A percentile compares a stretch with the other conserved stretches of the same genome.
phyloP scores from a whole-genome alignment of 345 rosid genomes.

The Euclidium syriacum region DNA sequence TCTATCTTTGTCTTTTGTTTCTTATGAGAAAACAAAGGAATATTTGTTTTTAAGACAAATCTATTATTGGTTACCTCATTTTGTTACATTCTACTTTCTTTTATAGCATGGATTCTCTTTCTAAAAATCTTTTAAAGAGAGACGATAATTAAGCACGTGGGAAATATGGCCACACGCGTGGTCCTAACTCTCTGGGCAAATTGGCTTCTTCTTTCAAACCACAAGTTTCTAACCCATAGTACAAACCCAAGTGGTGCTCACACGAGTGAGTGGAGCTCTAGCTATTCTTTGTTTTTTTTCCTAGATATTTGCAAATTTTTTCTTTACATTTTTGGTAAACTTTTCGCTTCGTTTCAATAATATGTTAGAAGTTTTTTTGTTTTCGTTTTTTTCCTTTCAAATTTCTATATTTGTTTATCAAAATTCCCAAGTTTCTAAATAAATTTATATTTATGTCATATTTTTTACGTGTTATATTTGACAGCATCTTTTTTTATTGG shows the following conservation, averaged over 20 bases:
- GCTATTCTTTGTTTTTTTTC: not conserved
- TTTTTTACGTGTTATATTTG: too few relatives aligned
- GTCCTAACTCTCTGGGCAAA: not conserved
- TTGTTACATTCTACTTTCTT: slow-evolving; percentile 1
- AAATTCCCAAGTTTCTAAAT: too few relatives aligned
- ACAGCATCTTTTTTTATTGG: too few relatives aligned
- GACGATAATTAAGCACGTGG: slow-evolving; percentile 4
- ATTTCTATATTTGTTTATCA: too few relatives aligned
- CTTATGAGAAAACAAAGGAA: not conserved
- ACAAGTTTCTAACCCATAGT: not conserved
- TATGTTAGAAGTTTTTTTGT: too few relatives aligned
- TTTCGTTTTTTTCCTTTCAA: too few relatives aligned
- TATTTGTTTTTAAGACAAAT: not conserved
- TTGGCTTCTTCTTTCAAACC: not conserved
- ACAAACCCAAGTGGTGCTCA: not conserved
- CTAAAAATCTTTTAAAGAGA: too few relatives aligned
- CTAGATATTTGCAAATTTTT: not conserved
- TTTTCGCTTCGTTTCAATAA: too few relatives aligned
- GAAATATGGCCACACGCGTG: slow-evolving; percentile 4
- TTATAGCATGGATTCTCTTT: not conserved
- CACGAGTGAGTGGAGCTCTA: not conserved
- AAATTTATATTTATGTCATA: too few relatives aligned
- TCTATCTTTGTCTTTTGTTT: not conserved
- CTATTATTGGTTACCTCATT: not conserved
- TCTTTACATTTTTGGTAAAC: too few relatives aligned